These are phyloP conservation scores for Phlebiopsis gigantea DNA, from an alignment of 768 basidiomycete species.

Conservation along the genomic window DNA sequence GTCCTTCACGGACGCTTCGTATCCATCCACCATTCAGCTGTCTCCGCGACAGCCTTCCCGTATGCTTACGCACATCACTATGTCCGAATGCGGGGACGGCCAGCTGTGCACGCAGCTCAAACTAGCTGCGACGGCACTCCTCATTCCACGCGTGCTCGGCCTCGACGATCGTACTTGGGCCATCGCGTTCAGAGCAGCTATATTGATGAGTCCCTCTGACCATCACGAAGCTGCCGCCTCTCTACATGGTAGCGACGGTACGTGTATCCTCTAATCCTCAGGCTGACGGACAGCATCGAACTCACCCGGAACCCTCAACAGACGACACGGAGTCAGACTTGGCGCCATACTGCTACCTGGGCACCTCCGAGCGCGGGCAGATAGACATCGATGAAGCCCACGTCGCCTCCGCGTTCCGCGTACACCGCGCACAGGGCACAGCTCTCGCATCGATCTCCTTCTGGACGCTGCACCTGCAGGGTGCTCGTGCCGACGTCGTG, in stretches of 20 bases:
- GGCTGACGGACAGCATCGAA: no score
- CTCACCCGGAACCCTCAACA: no score
- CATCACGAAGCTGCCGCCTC: no score
- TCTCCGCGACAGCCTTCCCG: neutral
- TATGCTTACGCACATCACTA: neutral
- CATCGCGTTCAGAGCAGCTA: no score
- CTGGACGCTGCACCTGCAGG: neutral
- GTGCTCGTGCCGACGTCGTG: neutral
- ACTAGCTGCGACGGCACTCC: neutral
- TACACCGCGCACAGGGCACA: neutral
- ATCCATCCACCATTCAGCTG: no score
- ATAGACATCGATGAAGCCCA: neutral
- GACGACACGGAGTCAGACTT: no score
- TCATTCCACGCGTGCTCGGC: no score
- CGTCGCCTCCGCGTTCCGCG: neutral
- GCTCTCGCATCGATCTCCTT: neutral
- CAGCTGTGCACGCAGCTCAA: neutral
- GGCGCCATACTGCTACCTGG: neutral
- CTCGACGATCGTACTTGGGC: no score
- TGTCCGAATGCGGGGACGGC: neutral
- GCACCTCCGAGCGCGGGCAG: neutral
- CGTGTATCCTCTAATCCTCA: no score
- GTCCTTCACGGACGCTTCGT: neutral
- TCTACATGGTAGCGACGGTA: no score
- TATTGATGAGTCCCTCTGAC: no score